Evolutionary conservation across 2,329 filamentous ascomycete genomes (phyloP), one percentile per base, ranked within the genome.

Genomic region (Talaromyces sp.): DNA sequence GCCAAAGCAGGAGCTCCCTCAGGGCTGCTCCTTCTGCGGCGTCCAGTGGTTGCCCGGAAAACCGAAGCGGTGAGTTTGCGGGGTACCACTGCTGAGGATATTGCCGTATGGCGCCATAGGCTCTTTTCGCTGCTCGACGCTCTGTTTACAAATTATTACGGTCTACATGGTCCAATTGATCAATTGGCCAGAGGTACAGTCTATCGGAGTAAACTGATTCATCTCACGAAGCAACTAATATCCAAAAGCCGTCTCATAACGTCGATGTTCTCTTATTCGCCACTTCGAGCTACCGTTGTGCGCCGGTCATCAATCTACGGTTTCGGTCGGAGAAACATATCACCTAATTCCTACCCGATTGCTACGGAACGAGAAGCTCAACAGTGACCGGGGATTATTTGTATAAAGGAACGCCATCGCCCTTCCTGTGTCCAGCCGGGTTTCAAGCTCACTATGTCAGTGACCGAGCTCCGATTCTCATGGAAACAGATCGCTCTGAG

Each of bases 41-140:
- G 56, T 59, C 56, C 56, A 59, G 37, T 59, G 39, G 24, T 59
- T 31, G 56, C 56, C 56, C 56, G 19, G 22, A 45, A 59, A 59
- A 43, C 39, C 13, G 14, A 33, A 13, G 56, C 56, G 56, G 56
- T 59, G 56, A 59, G 39, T 59, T 41, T 59, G 56, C 56, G 56
- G 56, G 56, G 56, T 41, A 33, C 39, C n/a, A 56, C 37, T 7
- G 43, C 10, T 59, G 5, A 31, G 24, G 13, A 45, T 59, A 43
- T 9, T 59, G 56, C 56, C 56, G 16, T 8, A 59, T 59, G 31
- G 56, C 56, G 56, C 37, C 56, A 59, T 59, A 37, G 13, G 54
- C 54, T 45, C 37, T 59, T 37, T 59, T 33, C 45, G 31, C 22
- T 31, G 47, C 13, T 33, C 9, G 19, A 27, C 19, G 41, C n/a